Evolutionary conservation across 208 protist genomes (phyloP).

Genomic region (Leishmania guyanensis): DNA sequence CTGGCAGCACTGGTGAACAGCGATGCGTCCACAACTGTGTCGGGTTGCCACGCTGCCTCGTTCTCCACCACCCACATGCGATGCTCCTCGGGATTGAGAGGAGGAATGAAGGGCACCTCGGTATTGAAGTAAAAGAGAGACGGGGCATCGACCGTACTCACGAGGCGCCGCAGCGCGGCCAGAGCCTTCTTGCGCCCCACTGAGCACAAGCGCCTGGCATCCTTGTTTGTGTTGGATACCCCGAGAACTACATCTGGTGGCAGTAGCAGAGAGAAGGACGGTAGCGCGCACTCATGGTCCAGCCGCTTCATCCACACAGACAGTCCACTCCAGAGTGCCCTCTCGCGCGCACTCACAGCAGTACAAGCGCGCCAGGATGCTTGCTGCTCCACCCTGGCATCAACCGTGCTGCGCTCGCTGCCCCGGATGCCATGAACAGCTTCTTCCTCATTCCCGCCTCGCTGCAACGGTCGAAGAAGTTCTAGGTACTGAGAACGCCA

Average conservation of each 20-base stretch:
- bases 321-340: constrained; percentile 17
- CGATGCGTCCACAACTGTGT: background rate
- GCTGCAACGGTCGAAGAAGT: background rate
- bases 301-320: constrained; percentile 10
- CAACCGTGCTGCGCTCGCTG: background rate
- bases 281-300: constrained; percentile 15
- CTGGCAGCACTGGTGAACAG: background rate
- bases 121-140: constrained; percentile 4
- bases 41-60: background rate
- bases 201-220: background rate
- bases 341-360: constrained; percentile 1
- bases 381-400: background rate
- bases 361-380: too few relatives aligned
- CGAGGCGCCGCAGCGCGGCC: constrained; percentile 20
- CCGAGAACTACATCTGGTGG: constrained; percentile 6
- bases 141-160: background rate
- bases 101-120: background rate
- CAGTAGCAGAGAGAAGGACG: constrained; percentile 20
- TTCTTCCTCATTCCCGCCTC: constrained; percentile 1
- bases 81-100: background rate
- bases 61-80: constrained; percentile 17
- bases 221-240: background rate
- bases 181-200: constrained; percentile 20
- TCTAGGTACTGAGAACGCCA: background rate
- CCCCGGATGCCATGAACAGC: background rate